Base-by-base conservation (phyloP, 2,329 filamentous ascomycete species). In the Neonectria magnoliae region DNA sequence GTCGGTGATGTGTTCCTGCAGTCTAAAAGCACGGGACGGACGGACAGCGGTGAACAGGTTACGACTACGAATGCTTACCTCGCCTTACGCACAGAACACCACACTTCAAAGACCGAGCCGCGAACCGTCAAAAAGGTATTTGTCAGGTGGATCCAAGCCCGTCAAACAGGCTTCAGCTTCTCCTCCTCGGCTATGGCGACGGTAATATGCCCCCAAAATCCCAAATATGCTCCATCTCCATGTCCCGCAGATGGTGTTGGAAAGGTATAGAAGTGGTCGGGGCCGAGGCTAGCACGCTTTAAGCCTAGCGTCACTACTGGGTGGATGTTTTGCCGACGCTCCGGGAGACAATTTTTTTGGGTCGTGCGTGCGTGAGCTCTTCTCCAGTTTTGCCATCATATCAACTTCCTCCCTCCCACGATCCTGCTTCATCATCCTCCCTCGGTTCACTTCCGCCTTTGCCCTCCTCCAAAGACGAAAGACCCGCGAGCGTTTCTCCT, bases 311-410 rank as follows among this genome's bases (percentile, higher is more conserved):
- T 68, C 60, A 16, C 36, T 66, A 52, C 72, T 76, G 72, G 71
- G 73, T 71, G 75, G 76, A 77, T 74, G 75, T 80, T 81, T 81
- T 79, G 72, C 79, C 80, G 80, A 80, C 64, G 27, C 73, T 76
- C 78, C 74, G 76, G 38, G 71, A 75, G 72, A 77, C 79, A 78
- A 81, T 78, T 81, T 81, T 81, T 80, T 76, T 75, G 75, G 75
- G 73, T 65, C 72, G 69, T 50, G 63, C 72, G 69, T 50, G 63
- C 72, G 69, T 52, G 63, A 68, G 63, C 62, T 62, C 38, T 70
- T 68, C 67, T 70, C 64, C 69, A 66, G 69, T 68, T 60, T 59
- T 68, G 64, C 72, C 68, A 68, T 70, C 71, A 70, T 73, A 73
- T 71, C 60, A 71, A 70, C 68, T 51, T 66, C 67, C 65, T 70